These are phyloP conservation scores for Ustilago shanxiensis DNA, from an alignment of 1,284 basidiomycete genomes.

Conservation along the genomic window DNA sequence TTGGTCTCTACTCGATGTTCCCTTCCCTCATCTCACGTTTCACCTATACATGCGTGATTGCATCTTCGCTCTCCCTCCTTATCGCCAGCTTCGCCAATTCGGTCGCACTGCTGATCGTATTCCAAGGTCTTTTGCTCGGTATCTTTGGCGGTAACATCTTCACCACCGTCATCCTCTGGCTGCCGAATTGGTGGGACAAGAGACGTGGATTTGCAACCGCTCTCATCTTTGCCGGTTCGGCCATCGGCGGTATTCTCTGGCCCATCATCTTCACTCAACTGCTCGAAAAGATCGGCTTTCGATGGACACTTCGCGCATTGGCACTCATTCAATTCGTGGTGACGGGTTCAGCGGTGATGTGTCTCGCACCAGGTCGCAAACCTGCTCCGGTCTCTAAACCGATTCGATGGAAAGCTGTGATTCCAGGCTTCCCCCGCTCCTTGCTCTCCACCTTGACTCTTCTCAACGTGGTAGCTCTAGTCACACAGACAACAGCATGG, in stretches of 20 bases:
- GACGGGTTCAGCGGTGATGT: conserved; percentile 30
- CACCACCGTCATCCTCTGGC: conserved; percentile 54
- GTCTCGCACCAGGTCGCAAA: conserved; percentile 24
- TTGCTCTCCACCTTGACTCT: conserved; percentile 23
- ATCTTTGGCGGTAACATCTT: conserved; percentile 52
- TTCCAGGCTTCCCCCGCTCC: conserved; percentile 38
- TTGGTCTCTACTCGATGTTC: conserved; percentile 49
- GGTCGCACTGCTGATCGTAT: conserved; percentile 48
- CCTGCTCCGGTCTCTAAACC: neutral
- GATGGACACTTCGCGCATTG: conserved; percentile 54
- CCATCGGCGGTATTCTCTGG: conserved; percentile 58
- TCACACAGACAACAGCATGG: conserved; percentile 53
- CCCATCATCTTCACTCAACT: conserved; percentile 51
- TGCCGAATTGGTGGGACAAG: conserved; percentile 59
- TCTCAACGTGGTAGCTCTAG: conserved; percentile 27
- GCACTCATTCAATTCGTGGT: conserved; percentile 47
- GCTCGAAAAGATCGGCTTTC: conserved; percentile 49
- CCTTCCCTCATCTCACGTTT: conserved; percentile 48
- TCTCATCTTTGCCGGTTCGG: conserved; percentile 54
- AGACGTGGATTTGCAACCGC: conserved; percentile 53
- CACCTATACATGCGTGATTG: conserved; percentile 32
- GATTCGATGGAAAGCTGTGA: conserved; percentile 25
- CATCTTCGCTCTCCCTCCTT: conserved; percentile 42
- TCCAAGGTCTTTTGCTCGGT: conserved; percentile 58
- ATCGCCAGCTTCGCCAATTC: conserved; percentile 53